Evolutionary conservation across 768 basidiomycete species (phyloP).

Genomic region (Panus rudis): DNA sequence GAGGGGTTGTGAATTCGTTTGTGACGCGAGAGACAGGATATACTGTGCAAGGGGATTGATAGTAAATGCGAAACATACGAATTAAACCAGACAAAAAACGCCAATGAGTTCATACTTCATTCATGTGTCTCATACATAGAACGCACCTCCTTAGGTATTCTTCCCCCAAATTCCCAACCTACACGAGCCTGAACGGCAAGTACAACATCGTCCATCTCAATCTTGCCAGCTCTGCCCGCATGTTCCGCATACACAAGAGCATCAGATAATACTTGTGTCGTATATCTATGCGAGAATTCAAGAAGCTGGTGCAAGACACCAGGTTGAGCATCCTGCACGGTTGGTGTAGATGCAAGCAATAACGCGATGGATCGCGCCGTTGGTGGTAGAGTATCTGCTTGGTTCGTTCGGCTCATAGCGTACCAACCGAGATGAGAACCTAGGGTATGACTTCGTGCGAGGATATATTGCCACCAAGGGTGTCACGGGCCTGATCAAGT

Average conservation of each 20-base stretch:
- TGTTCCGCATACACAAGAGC: slow-evolving; percentile 86
- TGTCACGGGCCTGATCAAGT: too few relatives aligned
- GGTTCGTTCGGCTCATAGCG: slow-evolving; percentile 35
- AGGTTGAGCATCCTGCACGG: slow-evolving; percentile 81
- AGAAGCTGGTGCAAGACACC: slow-evolving; percentile 82
- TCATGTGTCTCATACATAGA: too few relatives aligned
- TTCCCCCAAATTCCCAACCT: slow-evolving; percentile 88
- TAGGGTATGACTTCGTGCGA: too few relatives aligned
- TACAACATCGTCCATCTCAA: slow-evolving; percentile 77
- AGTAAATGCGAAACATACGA: neutral
- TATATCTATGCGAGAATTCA: slow-evolving; percentile 82
- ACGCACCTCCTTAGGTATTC: slow-evolving; percentile 81
- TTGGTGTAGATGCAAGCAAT: slow-evolving; percentile 74
- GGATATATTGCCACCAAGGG: too few relatives aligned
- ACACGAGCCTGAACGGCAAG: slow-evolving; percentile 84
- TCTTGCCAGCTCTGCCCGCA: slow-evolving; percentile 67
- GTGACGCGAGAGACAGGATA: slow-evolving; percentile 69
- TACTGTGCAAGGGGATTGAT: too few relatives aligned
- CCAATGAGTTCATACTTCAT: too few relatives aligned
- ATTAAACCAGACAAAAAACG: neutral
- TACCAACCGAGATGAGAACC: neutral
- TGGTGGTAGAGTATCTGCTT: slow-evolving; percentile 68
- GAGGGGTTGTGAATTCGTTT: slow-evolving; percentile 74
- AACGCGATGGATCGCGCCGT: slow-evolving; percentile 81
- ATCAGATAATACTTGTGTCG: slow-evolving; percentile 76